A percentile compares a stretch with the other conserved stretches of the same genome.
Conservation (phyloP, 352 stramenopile genomes). For the Phytophthora pistaciae region DNA sequence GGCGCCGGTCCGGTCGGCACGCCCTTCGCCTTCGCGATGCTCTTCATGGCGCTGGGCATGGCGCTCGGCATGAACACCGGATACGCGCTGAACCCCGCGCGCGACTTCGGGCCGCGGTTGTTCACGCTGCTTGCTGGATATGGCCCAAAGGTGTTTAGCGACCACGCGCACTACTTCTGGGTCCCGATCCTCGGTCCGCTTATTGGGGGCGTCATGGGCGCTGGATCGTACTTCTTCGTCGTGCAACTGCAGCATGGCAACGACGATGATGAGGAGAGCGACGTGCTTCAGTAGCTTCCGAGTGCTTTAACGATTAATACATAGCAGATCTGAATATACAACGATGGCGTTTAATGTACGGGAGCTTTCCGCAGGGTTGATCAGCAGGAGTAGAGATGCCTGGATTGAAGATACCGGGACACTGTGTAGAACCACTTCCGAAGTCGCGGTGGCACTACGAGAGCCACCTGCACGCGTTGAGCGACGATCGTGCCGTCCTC, state of each 20-base stretch:
- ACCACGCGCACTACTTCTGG: slow-evolving; percentile 65
- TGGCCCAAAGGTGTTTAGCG: slow-evolving; percentile 58
- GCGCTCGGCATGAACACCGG: slow-evolving; percentile 54
- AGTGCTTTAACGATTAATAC: not conserved
- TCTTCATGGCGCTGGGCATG: slow-evolving; percentile 69
- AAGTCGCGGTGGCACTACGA: slow-evolving; percentile 13
- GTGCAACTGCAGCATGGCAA: slow-evolving; percentile 60
- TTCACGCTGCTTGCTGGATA: slow-evolving; percentile 62
- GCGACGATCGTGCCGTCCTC: slow-evolving; percentile 26
- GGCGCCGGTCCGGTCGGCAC: slow-evolving; percentile 40
- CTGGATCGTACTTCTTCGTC: slow-evolving; percentile 57
- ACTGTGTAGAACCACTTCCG: slow-evolving; percentile 8
- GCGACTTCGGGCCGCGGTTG: slow-evolving; percentile 49
- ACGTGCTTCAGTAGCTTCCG: slow-evolving; percentile 5
- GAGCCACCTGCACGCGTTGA: slow-evolving; percentile 20
- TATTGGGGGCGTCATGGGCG: slow-evolving; percentile 52
- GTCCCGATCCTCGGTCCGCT: slow-evolving; percentile 57
- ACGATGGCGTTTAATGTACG: not conserved
- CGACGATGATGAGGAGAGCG: slow-evolving; percentile 14
- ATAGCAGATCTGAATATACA: not conserved
- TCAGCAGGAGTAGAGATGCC: slow-evolving; percentile 13
- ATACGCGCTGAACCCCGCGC: slow-evolving; percentile 52
- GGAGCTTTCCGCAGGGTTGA: not conserved
- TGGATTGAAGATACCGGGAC: slow-evolving; percentile 9
- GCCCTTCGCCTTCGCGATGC: slow-evolving; percentile 51